Base-by-base conservation (phyloP, 1,139 yeast genomes). In the Debaryomyces robertsiae region DNA sequence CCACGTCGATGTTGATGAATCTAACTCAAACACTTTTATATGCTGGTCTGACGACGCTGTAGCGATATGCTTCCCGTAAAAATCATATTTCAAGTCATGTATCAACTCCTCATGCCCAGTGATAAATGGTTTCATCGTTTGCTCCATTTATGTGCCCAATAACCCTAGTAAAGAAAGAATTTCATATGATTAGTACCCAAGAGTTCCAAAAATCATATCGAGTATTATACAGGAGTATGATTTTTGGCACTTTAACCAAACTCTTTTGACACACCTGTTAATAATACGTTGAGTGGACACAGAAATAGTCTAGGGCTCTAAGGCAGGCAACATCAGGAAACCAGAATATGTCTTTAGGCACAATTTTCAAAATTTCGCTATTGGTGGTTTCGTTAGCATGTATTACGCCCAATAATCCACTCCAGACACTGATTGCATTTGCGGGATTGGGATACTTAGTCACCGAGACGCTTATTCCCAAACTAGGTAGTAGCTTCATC, bases 31-130 rank as follows among this genome's bases (percentile, higher is more conserved):
- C 28, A 91, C 91, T 55, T 88, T 88, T 48, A 91, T 79, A 55
- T 87, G 94, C 54, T 90, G 96, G 61, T 91, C 98, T 0, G 95
- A 85, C 6, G 96, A 87, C 43, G 94, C 90, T 0, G 96, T 90
- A 6, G 96, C 98, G 41, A 91, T 71, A 45, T 90, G 86, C 45
- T 81, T 81, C 2, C 98, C 98, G 56, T 91, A 91, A 61, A 84
- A 90, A 61, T 88, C 95, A 60, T 90, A 91, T 27, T 88, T 82
- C 30, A 89, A 79, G 54, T 90, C 96, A 55, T 90, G 95, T 39
- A 91, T 80, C 46, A 91, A 74, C 60, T 91, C 98, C 56, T 88
- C 95, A 61, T 91, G 97, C 17, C 95, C 94, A 0, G 96, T 85
- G 19, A 83, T 75, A 53, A 91, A 84, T 4, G 95, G 89, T 53